These are phyloP conservation scores for Populus trichocarpa DNA, from an alignment of 441 rosid species.

Conservation along the genomic window DNA sequence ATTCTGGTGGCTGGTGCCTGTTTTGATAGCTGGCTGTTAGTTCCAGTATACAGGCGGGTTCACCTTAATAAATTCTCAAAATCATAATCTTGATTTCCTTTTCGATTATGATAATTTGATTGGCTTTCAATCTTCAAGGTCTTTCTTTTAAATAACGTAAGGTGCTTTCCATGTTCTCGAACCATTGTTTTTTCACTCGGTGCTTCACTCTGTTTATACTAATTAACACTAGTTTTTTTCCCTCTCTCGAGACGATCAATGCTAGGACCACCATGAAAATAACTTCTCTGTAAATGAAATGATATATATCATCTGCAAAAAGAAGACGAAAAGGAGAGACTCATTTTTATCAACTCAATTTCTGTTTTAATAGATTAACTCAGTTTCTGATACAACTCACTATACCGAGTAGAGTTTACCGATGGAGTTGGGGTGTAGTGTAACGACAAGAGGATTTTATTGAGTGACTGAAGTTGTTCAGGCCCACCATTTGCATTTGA, in stretches of 20 bases:
- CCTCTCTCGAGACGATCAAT: background rate
- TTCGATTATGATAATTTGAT: background rate
- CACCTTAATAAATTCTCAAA: background rate
- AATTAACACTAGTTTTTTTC: background rate
- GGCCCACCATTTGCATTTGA: background rate
- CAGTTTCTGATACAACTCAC: too few species aligned
- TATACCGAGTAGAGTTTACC: too few species aligned
- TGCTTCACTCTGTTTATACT: too few species aligned
- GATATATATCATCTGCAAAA: too few species aligned
- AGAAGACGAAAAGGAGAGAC: background rate
- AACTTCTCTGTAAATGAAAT: too few species aligned
- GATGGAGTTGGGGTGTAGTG: background rate
- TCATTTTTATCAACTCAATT: too few species aligned
- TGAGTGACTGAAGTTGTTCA: background rate
- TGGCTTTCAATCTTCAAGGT: background rate
- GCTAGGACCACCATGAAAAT: too few species aligned
- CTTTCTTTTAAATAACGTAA: background rate
- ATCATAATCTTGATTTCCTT: background rate
- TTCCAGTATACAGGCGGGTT: constrained; percentile 3
- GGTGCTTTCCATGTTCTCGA: background rate
- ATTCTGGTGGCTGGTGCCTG: background rate
- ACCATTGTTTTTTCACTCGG: background rate
- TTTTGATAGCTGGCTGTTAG: background rate
- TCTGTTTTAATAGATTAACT: too few species aligned
- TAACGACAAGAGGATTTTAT: background rate